Base-by-base conservation (phyloP, 2,329 filamentous ascomycete genomes). In the Emericellopsis cladophorae region DNA sequence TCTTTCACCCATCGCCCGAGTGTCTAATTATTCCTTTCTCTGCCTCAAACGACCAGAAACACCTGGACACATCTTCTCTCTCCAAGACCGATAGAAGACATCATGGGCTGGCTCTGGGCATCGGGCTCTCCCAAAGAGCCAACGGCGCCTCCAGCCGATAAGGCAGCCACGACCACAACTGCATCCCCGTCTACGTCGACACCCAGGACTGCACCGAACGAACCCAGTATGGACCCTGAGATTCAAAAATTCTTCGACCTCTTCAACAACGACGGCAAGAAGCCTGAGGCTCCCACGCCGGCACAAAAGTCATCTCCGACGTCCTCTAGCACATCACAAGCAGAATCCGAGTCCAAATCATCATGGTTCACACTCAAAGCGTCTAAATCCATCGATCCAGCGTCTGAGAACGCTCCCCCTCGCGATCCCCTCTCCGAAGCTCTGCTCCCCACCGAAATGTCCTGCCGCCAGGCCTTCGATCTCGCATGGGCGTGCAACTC, bases 401-500 rank as follows among this genome's bases (percentile, higher is more conserved):
- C 35, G 46, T 38, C 48, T 35, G 26, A 49, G 38, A 45, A 49
- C 46, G 49, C 56, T 7, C 56, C 61, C 10, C 46, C 46, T 37
- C 53, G 54, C 45, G 61, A 67, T 46, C 60, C 68, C 44, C 59
- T 83, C 44, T 74, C 79, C 49, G 77, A 85, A 48, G 76, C 79
- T 46, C 69, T 86, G 39, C 84, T 92, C 46, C 86, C 87, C 0
- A 79, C 79, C 34, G 77, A 72, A 40, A 92, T 96, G 81, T 89
- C 83, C 54, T 96, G 92, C 68, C 82, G 85, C 40, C 73, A 81
- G 45, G 83, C 88, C 51, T 96, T 98, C 65, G 92, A 98, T 66
- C 74, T 79, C 47, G 89, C 90, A 44, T 95, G 90, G 74, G 86
- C 90, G 69, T 98, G 92, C 72, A 85, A 92, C 57, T 87, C 83